Percentiles rank a stretch among this genome's conserved stretches.
Evolutionary conservation across 2,329 filamentous ascomycete species (phyloP).

Genomic region (Hymenoscyphus fructigenus): DNA sequence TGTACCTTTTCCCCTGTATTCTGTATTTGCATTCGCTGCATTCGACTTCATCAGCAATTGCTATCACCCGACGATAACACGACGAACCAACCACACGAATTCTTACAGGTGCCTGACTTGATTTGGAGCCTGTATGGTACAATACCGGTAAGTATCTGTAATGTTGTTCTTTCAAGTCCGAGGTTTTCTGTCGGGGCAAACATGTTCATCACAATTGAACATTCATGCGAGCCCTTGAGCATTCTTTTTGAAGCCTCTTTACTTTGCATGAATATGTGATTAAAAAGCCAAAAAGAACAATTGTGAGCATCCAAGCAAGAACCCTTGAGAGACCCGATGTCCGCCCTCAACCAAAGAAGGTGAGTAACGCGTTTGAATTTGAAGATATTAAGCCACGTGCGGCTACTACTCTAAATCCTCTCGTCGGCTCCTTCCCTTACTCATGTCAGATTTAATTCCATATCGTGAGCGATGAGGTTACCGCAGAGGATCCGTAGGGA

Average conservation of each 20-base stretch:
- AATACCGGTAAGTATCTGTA: neutral
- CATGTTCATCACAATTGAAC: constrained; percentile 25
- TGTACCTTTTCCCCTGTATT: neutral
- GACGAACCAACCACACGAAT: neutral
- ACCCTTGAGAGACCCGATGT: neutral
- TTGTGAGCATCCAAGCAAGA: neutral
- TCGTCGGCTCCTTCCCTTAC: neutral
- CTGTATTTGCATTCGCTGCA: neutral
- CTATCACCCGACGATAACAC: neutral
- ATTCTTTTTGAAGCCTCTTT: neutral
- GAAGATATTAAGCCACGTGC: neutral
- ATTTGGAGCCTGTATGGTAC: neutral
- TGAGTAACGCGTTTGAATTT: neutral
- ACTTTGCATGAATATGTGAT: constrained; percentile 9
- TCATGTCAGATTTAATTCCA: neutral
- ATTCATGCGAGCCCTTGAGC: constrained; percentile 18
- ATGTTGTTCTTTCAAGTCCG: constrained; percentile 5
- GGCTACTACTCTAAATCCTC: neutral
- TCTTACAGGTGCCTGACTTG: neutral
- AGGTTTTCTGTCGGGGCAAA: constrained; percentile 8
- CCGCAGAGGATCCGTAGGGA: neutral
- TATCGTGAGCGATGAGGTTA: neutral
- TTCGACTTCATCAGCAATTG: neutral
- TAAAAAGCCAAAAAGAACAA: neutral
- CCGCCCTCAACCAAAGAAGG: neutral